Base-by-base conservation (phyloP, 2,329 filamentous ascomycete genomes). In the Trichoderma atrobrunneum region DNA sequence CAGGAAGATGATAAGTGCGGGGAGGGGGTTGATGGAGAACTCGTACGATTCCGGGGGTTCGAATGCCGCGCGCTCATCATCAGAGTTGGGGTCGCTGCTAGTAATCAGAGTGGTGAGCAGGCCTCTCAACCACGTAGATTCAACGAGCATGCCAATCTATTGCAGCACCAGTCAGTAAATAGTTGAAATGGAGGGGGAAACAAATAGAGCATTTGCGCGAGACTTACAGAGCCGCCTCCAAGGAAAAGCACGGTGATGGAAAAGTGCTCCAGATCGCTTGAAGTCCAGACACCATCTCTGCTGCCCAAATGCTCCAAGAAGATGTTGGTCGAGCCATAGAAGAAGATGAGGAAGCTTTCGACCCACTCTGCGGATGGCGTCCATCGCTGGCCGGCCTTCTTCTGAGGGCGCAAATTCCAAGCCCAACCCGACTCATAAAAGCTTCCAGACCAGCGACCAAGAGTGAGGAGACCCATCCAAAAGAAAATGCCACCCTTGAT, bases 401-500 rank as follows among this genome's bases (percentile, higher is more conserved):
- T 78, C 73, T 81, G 85, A 4, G 94, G 94, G 73, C 92, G 92
- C 73, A 95, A 82, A 78, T 98, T 98, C 95, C 95, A 98, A 0
- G 94, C 93, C 95, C 95, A 98, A 75, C 95, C 95, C 71, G 95
- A 87, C 73, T 97, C 93, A 72, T 92, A 91, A 80, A 97, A 98
- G 80, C 92, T 93, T 30, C 95, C 95, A 78, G 94, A 90, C 92
- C 94, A 98, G 71, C 95, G 91, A 34, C 94, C 94, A 5, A 98
- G 86, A 0, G 93, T 97, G 73, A 98, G 83, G 24, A 97, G 82
- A 10, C 95, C 95, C 74, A 97, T 93, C 91, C 93, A 96, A 83
- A 98, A 94, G 85, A 98, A 98, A 70, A 98, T 92, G 4, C 93
- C 93, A 60, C 95, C 95, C 80, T 98, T 98, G 80, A 98, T 90